phyloP scores from a whole-genome alignment of 805 yeast genomes.

The Ogataea nitratoaversa region DNA sequence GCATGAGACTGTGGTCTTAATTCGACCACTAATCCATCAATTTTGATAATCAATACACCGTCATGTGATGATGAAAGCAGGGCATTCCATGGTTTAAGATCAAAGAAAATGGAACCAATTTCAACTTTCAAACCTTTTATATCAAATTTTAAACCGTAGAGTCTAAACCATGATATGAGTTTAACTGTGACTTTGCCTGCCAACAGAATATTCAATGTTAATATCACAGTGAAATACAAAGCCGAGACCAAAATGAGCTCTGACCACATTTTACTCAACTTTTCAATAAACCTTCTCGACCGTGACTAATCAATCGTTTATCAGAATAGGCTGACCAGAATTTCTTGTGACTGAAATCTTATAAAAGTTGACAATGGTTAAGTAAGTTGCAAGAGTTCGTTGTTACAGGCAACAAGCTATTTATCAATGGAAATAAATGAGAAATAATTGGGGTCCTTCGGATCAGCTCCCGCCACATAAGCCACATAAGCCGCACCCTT shows the following conservation, averaged over 20 bases:
- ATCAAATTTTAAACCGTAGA: slow-evolving; percentile 14
- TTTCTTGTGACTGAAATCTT: too few relatives aligned
- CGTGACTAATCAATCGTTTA: too few relatives aligned
- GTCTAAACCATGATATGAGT: slow-evolving; percentile 22
- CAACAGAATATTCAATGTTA: slow-evolving; percentile 12
- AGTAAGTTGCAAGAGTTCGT: too few relatives aligned
- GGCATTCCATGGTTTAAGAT: slow-evolving; percentile 16
- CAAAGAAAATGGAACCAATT: slow-evolving; percentile 14
- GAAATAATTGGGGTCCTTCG: too few relatives aligned
- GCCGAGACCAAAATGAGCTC: slow-evolving; percentile 2
- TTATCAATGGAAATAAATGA: too few relatives aligned
- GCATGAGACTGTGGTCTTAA: not conserved
- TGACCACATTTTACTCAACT: too few relatives aligned
- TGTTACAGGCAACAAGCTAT: too few relatives aligned
- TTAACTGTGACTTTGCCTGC: slow-evolving; percentile 20
- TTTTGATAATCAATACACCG: not conserved
- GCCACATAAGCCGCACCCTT: too few relatives aligned
- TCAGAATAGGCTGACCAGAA: too few relatives aligned
- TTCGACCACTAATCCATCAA: not conserved
- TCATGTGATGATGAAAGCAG: slow-evolving; percentile 1
- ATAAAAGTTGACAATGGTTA: too few relatives aligned
- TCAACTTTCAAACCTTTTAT: slow-evolving; percentile 4
- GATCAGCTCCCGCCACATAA: too few relatives aligned
- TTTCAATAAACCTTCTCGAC: too few relatives aligned
- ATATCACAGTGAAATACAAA: slow-evolving; percentile 7